Base-by-base conservation (phyloP, 768 basidiomycete species). In the Tulasnella sp. region DNA sequence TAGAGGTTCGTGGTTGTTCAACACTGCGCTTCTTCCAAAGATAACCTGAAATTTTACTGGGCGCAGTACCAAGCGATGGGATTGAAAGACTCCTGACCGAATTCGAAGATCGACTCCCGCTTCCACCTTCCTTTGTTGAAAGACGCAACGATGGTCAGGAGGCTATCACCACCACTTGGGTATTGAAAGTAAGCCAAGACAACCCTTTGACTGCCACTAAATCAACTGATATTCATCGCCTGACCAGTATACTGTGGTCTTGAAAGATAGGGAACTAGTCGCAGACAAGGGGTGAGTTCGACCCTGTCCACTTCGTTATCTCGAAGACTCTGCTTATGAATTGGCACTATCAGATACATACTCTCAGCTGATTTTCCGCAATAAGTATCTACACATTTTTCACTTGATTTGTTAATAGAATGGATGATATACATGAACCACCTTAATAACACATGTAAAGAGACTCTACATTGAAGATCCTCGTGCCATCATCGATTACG, bases 231-330 rank as follows among this genome's bases (percentile, higher is more conserved):
- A n/a, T n/a, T n/a, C 1, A 37, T 34, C 33, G 22, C 22, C 29
- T 35, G n/a, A 20, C 12, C 33, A 56, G 55, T 56, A 56, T n/a
- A 56, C 55, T 9, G 45, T 56, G 12, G 9, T 56, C 15, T 31
- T 56, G 16, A 53, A 37, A 24, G 51, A 53, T 35, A 7, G 51
- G 19, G 51, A 45, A 28, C 44, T 53, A 19, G 51, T 53, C 24
- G 51, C 51, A 25, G 51, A 53, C 43, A 53, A 53, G 32, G 49
- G 49, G 49, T 51, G 34, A 5, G 49, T 29, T 51, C n/a, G n/a
- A n/a, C n/a, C n/a, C n/a, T 22, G 12, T 7, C 37, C 12, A 24
- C 45, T 22, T n/a, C 20, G 9, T 39, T 28, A 2, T 15, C 22
- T 22, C 43, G 27, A 19, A 45, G 43, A 12, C 27, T 7, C n/a